phyloP scores from a whole-genome alignment of 495 filamentous ascomycete genomes.

The Xeromyces bisporus region DNA sequence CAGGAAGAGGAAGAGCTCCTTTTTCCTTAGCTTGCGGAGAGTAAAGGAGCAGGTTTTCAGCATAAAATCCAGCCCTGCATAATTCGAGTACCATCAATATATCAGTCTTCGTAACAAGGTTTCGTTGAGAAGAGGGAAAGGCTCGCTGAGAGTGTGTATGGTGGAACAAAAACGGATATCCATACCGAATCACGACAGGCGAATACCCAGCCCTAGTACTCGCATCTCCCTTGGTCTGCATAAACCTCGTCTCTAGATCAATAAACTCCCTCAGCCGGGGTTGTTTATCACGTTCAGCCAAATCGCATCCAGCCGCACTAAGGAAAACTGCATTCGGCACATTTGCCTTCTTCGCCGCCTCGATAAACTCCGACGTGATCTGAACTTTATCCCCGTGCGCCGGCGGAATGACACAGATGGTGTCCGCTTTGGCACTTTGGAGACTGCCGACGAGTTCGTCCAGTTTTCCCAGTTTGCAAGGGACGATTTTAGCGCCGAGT shows the following conservation, averaged over 20 bases:
- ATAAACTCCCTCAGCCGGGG: conserved; percentile 37
- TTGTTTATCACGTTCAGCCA: conserved; percentile 34
- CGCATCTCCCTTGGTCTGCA: conserved; percentile 31
- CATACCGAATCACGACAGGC: conserved; percentile 34
- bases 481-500: conserved; percentile 34
- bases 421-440: conserved; percentile 28
- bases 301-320: conserved; percentile 36
- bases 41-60: conserved; percentile 38
- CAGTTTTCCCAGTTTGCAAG: conserved; percentile 26
- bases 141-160: conserved; percentile 1
- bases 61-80: conserved; percentile 36
- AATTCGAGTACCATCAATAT: no score
- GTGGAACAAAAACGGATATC: conserved; percentile 1
- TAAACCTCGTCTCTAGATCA: conserved; percentile 30
- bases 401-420: conserved; percentile 37
- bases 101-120: no score
- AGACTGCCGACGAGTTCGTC: conserved; percentile 21
- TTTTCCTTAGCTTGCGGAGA: conserved; percentile 28
- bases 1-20: conserved; percentile 30
- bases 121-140: not conserved
- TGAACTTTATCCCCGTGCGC: conserved; percentile 30
- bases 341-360: conserved; percentile 31
- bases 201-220: conserved; percentile 22
- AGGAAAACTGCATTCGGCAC: conserved; percentile 35
- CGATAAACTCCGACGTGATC: conserved; percentile 30